Conservation (phyloP, 202 grass and related monocot genomes). For the Schoenoplectus triqueter region DNA sequence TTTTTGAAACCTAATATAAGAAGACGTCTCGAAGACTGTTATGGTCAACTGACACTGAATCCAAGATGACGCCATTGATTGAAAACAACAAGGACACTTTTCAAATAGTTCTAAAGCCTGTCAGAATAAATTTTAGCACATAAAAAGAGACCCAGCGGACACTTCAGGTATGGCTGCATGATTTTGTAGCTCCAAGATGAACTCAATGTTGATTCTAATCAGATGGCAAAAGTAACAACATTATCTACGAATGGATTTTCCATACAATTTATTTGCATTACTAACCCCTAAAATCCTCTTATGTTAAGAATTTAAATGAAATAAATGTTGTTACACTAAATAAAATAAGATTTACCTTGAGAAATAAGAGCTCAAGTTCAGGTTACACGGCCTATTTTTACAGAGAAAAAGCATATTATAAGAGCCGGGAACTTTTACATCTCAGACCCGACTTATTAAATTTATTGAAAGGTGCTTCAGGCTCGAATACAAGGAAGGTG, state of each 20-base stretch:
- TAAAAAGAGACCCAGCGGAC: neutral
- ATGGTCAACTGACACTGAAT: neutral
- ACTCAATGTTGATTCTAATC: neutral
- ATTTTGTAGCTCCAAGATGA: neutral
- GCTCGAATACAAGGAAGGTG: neutral
- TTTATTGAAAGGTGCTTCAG: constrained; percentile 23
- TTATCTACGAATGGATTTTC: neutral
- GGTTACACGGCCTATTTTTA: constrained; percentile 5
- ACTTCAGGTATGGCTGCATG: neutral
- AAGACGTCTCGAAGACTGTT: neutral
- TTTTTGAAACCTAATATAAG: neutral
- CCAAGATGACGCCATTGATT: neutral
- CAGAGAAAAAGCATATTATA: neutral
- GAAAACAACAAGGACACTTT: neutral
- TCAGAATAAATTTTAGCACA: neutral
- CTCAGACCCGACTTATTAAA: constrained; percentile 29
- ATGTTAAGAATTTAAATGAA: neutral
- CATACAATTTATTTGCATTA: constrained; percentile 10
- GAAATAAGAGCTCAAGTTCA: neutral
- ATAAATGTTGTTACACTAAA: neutral
- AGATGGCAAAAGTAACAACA: neutral
- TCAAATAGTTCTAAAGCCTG: neutral
- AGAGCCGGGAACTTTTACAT: constrained; percentile 16
- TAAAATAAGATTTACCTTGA: neutral
- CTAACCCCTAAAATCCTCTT: neutral